Conservation (phyloP, 305 asterid genomes). For the Fraxinus albicans region DNA sequence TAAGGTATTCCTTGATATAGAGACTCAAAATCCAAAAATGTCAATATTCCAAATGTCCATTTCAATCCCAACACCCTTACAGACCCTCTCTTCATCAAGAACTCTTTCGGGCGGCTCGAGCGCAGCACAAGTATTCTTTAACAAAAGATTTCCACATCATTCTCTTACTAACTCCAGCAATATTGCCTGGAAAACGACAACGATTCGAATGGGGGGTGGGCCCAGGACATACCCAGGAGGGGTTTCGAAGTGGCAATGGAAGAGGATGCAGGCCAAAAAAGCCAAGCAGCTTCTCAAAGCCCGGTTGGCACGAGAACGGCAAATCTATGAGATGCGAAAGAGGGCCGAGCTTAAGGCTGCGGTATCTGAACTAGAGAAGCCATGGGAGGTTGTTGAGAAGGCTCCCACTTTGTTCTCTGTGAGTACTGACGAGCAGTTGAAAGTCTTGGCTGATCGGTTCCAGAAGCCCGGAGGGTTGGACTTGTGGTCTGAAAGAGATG, state of each 20-base stretch:
- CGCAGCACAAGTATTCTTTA: constrained; percentile 31
- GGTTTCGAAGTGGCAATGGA: constrained; percentile 98
- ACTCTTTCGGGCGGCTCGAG: constrained; percentile 35
- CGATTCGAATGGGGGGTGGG: constrained; percentile 88
- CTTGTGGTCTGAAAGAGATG: constrained; percentile 88
- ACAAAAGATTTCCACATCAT: constrained; percentile 39
- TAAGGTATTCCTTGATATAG: neutral
- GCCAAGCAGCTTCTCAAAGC: constrained; percentile 85
- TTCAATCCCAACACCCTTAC: constrained; percentile 32
- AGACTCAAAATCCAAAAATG: constrained; percentile 21
- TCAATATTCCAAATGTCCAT: constrained; percentile 36
- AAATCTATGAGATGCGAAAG: constrained; percentile 90
- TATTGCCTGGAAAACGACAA: constrained; percentile 34
- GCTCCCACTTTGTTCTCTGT: constrained; percentile 83
- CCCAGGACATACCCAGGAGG: constrained; percentile 96
- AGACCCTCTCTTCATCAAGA: constrained; percentile 42
- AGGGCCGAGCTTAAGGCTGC: constrained; percentile 94
- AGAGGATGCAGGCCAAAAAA: constrained; percentile 85
- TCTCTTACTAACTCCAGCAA: constrained; percentile 29
- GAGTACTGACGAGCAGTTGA: constrained; percentile 89
- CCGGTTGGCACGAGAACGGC: constrained; percentile 83
- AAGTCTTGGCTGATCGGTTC: constrained; percentile 93
- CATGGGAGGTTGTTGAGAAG: constrained; percentile 86
- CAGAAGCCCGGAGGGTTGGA: constrained; percentile 95
- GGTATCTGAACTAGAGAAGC: constrained; percentile 85